Base-by-base conservation (phyloP, 1,284 basidiomycete species). In the Crucibulum cyathiforme region DNA sequence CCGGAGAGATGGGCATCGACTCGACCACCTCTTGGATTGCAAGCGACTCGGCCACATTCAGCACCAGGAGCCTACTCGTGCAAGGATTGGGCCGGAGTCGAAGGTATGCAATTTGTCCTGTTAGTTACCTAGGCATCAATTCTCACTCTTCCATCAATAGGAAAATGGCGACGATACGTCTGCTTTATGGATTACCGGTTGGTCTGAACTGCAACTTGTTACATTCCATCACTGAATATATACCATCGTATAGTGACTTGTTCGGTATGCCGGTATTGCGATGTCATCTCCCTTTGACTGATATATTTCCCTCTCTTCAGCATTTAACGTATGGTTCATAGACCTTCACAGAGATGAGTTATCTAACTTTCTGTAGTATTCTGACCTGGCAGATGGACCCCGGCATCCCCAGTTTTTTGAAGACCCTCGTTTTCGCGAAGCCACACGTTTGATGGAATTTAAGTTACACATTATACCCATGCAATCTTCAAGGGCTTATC, bases 121-220 rank as follows among this genome's bases (percentile, higher is more conserved):
- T 24, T 24, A 24, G 24, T 24, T 24, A 24, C 24, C 19, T n/a
- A 17, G 48, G 19, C 53, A 34, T 51, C 36, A 10, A 17, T 36
- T 57, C 43, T 43, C 59, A 46, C 8, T 54, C 54, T 46, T 49
- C 35, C n/a, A 53, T 36, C 24, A 24, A 35, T 57, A 82, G 80
- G 81, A 19, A 82, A 80, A 15, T 92, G 89, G 89, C 79, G 83
- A 64, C 77, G 89, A 71, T 85, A 87, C 62, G 85, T 90, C 13
- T 90, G 84, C 58, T 91, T 90, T 65, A 88, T 90, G 87, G 90
- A 91, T 74, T 89, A 90, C 72, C 81, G 87, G 89, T 89, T 63
- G 49, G 82, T 62, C 57, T 35, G 47, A 9, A 53, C n/a, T 49
- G 36, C 38, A 41, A 24, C 24, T 54, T 43, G 35, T 15, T 10